A percentile compares a stretch with the other conserved stretches of the same genome.
phyloP scores from a whole-genome alignment of 768 basidiomycete genomes.

The Leucocoprinus leucothites region DNA sequence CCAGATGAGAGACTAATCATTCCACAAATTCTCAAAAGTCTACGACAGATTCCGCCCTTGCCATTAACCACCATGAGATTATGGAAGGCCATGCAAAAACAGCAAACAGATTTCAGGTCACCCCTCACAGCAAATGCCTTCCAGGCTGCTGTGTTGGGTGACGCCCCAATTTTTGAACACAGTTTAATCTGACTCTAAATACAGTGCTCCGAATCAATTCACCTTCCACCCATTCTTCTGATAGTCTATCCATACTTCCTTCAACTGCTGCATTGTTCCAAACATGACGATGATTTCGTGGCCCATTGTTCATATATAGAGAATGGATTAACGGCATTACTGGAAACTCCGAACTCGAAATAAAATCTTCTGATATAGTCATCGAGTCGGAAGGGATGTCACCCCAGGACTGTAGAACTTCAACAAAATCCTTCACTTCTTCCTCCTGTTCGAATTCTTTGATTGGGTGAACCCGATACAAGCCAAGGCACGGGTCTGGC shows the following conservation, averaged over 20 bases:
- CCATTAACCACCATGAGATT: no score
- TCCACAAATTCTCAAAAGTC: no score
- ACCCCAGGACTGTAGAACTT: not conserved
- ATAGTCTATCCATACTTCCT: constrained; percentile 6
- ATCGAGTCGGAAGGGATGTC: not conserved
- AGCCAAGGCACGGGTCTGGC: not conserved
- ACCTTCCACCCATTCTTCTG: constrained; percentile 2
- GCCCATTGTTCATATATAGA: not conserved
- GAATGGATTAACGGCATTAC: not conserved
- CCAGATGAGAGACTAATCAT: no score
- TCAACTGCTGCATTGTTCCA: constrained; percentile 3
- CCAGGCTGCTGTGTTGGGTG: no score
- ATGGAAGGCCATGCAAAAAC: no score
- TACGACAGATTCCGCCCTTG: no score
- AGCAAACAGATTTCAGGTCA: no score
- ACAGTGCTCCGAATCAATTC: constrained; percentile 1
- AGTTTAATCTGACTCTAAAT: not conserved
- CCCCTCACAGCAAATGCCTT: no score
- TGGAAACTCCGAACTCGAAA: not conserved
- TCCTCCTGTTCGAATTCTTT: not conserved
- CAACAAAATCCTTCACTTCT: not conserved
- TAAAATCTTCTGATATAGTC: not conserved
- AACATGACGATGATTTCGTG: not conserved
- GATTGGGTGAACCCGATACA: constrained; percentile 2
- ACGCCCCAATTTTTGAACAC: no score